Evolutionary conservation across 208 protist genomes (phyloP), one percentile per base, ranked within the genome.

Genomic region (Herpetomonas tarakana): DNA sequence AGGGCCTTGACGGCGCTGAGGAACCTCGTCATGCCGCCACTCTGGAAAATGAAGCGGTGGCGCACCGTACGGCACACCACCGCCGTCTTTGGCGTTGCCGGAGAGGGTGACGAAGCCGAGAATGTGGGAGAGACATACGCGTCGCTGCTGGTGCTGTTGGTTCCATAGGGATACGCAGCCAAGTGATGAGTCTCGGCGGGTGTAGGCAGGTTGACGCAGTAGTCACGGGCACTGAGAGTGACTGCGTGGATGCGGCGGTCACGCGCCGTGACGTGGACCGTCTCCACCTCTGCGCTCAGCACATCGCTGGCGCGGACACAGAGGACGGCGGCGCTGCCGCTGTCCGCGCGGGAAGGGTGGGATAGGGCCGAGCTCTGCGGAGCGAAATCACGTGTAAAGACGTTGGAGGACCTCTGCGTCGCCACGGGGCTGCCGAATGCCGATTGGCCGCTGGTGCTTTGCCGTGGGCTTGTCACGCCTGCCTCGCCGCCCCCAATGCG

Each of bases 161-260:
- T 54, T n/a, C n/a, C n/a, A n/a, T n/a, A n/a, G n/a, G n/a, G n/a
- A n/a, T n/a, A n/a, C n/a, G n/a, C n/a, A n/a, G n/a, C n/a, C n/a
- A n/a, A n/a, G n/a, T n/a, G n/a, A n/a, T n/a, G n/a, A n/a, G n/a
- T n/a, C n/a, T n/a, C n/a, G n/a, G n/a, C n/a, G n/a, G n/a, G n/a
- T n/a, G n/a, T n/a, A n/a, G n/a, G 16, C 31, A 24, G 22, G 24
- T 14, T 11, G 6, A 7, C 29, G 49, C 6, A 21, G 44, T 16
- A 35, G 46, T 19, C 26, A 27, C 47, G 4, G 6, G 54, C 49
- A 27, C 30, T 35, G n/a, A 76, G 25, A 0, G 64, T 75, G 18
- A 80, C 39, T n/a, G 60, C 52, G 38, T 80, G 63, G 25, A 80
- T 68, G 2, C 64, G 68, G 0, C 74, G 68, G 21, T 79, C 67